These are phyloP conservation scores for Penicillium sp. DNA, from an alignment of 2,329 filamentous ascomycete species.

Conservation along the genomic window DNA sequence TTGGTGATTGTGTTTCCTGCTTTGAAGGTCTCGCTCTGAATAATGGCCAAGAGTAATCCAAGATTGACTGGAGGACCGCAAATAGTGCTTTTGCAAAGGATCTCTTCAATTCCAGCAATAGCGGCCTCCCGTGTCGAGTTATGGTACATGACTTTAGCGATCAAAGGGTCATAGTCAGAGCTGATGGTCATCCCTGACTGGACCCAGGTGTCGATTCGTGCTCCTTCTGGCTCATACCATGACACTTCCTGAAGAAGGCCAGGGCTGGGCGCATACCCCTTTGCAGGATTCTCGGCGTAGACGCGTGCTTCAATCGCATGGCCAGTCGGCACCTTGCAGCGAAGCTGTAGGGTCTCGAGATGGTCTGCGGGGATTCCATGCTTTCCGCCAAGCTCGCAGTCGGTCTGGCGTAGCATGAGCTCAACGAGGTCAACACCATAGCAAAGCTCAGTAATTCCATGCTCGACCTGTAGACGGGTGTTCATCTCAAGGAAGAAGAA, in stretches of 20 bases:
- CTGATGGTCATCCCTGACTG: conserved; percentile 53
- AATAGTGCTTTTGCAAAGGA: conserved; percentile 24
- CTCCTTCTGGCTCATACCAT: conserved; percentile 48
- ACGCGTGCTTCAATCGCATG: conserved; percentile 51
- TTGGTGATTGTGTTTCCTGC: conserved; percentile 53
- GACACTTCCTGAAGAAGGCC: conserved; percentile 54
- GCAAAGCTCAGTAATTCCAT: conserved; percentile 55
- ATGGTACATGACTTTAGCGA: conserved; percentile 57
- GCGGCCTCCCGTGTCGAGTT: conserved; percentile 12
- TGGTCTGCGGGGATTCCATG: too few species aligned
- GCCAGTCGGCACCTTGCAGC: too few species aligned
- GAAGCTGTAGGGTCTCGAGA: too few species aligned
- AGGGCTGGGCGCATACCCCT: conserved; percentile 55
- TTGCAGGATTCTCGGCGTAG: conserved; percentile 56
- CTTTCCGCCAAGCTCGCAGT: conserved; percentile 39
- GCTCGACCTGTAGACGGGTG: conserved; percentile 55
- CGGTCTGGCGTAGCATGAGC: conserved; percentile 54
- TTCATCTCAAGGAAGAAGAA: conserved; percentile 67
- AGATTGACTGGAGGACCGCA: conserved; percentile 55
- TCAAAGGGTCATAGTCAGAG: conserved; percentile 42
- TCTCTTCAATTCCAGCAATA: too few species aligned
- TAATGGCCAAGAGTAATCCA: conserved; percentile 44
- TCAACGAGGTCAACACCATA: conserved; percentile 52
- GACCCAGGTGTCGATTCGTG: conserved; percentile 50
- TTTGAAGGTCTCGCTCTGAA: too few species aligned